Evolutionary conservation across 2,329 filamentous ascomycete species (phyloP), one percentile per base, ranked within the genome.

Genomic region (Fusarium buxicola): DNA sequence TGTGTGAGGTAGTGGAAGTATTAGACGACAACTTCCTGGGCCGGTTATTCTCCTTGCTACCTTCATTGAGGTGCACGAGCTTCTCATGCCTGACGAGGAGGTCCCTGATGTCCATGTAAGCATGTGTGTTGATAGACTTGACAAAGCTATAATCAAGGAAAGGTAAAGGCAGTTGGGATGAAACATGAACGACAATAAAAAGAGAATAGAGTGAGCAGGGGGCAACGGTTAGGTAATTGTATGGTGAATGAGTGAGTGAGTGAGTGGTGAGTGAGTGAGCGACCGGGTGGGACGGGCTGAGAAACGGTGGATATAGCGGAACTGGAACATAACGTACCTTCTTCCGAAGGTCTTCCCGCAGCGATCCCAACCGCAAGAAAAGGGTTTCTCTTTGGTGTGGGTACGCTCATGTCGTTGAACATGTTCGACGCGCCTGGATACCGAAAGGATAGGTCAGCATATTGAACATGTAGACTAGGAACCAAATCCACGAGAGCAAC

Each of bases 341-440:
- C 86, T 78, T 70, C 85, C 84, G 76, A 88, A 88, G 2, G 82
- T 86, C 76, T 87, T 87, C 44, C 85, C 85, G 74, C 86, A 88
- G 36, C 82, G 80, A 70, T 81, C 81, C 83, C 84, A 86, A 60
- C 70, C 78, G 67, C 86, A 88, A 46, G 82, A 80, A 71, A 88
- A 88, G 8, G 86, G 86, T 73, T 88, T 88, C 75, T 88, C 86
- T 69, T 88, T 88, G 66, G 86, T 88, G 74, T 88, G 86, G 30
- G 85, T 87, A 62, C 85, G 81, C 74, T 87, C 85, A 73, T 88
- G 86, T 71, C 86, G 80, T 74, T 88, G 85, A 49, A 88, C 84
- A 75, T 88, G 86, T 74, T 88, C 86, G 66, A 88, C 84, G 69
- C 86, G 84, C 73, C 85, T 87, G 75, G 66, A 72, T 55, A 64